Base-by-base conservation (phyloP, 805 yeast genomes). In the Henningerozyma blattae region DNA sequence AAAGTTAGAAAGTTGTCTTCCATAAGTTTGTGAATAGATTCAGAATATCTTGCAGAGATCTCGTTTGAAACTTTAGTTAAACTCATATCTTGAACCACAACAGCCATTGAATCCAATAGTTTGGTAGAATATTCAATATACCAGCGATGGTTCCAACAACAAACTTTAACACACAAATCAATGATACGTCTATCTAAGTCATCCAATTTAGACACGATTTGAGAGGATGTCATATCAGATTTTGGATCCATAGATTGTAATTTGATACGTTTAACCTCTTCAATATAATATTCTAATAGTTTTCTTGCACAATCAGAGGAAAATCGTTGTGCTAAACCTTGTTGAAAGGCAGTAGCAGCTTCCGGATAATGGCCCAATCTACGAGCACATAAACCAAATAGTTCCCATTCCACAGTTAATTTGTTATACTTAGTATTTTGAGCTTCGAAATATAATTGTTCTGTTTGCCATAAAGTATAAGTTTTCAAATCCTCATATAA, bases 91-190 rank as follows among this genome's bases (percentile, higher is more conserved):
- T 72, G 73, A 17, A 84, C 75, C 35, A 85, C 62, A 34, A 67
- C 70, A 15, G 71, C 61, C 38, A 86, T 58, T 0, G 75, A 61
- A n/a, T 60, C 52, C n/a, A 76, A 51, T 31, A 85, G 62, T 31
- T 64, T 63, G 15, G 93, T 82, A 7, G 93, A 77, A 51, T 86
- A 89, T 44, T 89, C 95, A 42, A 77, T 72, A 60, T 89, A 93
- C 98, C 98, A 91, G 51, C 98, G 73, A 57, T 87, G 96, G 52
- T 85, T 81, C 96, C 97, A 93, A n/a, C 91, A 94, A n/a, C 79
- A 62, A 34, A 91, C 62, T 47, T 80, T 81, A 24, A 87, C 83
- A 36, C 76, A 59, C 16, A 78, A 61, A 37, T 79, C 85, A 38
- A 87, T 63, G 10, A 84, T 72, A 41, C 67, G 64, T 33, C 66